Evolutionary conservation across 75 land plant species (phyloP), one percentile per base, ranked within the genome.

Genomic region (Picea sitchensis): DNA sequence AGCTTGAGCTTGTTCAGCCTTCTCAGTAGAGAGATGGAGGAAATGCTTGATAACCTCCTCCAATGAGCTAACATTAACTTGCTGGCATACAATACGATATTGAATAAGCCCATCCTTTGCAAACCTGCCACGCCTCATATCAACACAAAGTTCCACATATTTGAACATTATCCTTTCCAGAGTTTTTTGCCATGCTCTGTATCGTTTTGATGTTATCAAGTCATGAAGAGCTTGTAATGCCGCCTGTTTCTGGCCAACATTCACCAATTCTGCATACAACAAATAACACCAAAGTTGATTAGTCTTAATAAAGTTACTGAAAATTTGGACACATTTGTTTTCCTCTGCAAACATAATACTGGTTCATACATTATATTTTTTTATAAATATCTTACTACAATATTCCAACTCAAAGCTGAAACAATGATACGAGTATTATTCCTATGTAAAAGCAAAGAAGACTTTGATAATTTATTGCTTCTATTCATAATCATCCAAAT

Each of bases 31-130:
- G 5, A 95, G 84, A 26, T 95, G 91, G 80, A 95, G 88, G 59
- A 94, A 95, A 78, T 95, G 82, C 85, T 96, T 96, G 67, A 96
- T 96, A 26, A 96, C 97, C 77, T 96, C 98, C 76, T 96, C 98
- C 86, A 96, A 76, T 5, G 98, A 96, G 59, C 82, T 87, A 12
- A 96, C 94, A 76, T 96, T 96, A 9, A 96, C 94, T 89, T 94
- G 98, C 83, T 96, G 98, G 78, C 98, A 96, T 0, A 94, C 91
- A 73, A 92, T 94, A 1, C 98, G 91, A 77, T 94, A 96, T 77
- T 96, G 98, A 62, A 96, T 96, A 15, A 96, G 86, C 3, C 98
- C 98, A 87, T 96, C 98, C 78, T 96, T 96, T 11, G 98, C 98
- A 88, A 88, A 90, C 71, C 96, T 81, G 20, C 98, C 98, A 80